Evolutionary conservation across 768 basidiomycete species (phyloP), one percentile per base, ranked within the genome.

Genomic region (Roridomyces roridus): DNA sequence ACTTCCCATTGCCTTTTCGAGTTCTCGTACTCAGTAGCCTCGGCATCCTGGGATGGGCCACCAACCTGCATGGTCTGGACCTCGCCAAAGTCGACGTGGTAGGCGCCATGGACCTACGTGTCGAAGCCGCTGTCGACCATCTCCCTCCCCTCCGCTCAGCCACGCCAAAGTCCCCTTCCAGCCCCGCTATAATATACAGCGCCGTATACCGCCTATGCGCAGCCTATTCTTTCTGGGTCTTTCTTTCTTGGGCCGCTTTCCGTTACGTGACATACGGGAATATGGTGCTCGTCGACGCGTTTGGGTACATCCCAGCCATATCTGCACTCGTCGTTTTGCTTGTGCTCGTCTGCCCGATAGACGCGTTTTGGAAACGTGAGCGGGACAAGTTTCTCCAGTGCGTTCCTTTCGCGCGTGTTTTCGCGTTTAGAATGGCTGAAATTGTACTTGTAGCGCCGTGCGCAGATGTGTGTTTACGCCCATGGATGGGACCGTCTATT

Each of bases 1-100:
- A 75, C 18, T 91, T 96, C 68, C 96, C 97, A 11, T 81, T 99
- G 1, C 96, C 97, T 1, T 98, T 94, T 70, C 91, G 97, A 59
- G 92, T 94, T 23, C 82, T 97, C 55, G 82, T 85, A 62, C 80
- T 97, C 55, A 79, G 85, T 50, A 89, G 91, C 18, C 64, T 92
- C 29, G 95, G 93, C 11, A 83, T 95, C 51, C 76, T 96, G 5
- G 88, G 88, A 59, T 99, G 96, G 95, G 94, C 94, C 0, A 86
- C 88, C 29, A 99, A 98, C 72, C 74, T 98, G 7, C 96, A 98
- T 71, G 84, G 91, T 45, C 85, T 98, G 42, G 78, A 88, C 60
- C 62, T 80, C 11, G 76, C 89, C 15, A 88, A 90, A 20, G 74
- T 98, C 36, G 94, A 99, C 70, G 85, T 84, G 0, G 77, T 83